Evolutionary conservation across 2,329 filamentous ascomycete species (phyloP).

Genomic region (Fusarium devonianum): DNA sequence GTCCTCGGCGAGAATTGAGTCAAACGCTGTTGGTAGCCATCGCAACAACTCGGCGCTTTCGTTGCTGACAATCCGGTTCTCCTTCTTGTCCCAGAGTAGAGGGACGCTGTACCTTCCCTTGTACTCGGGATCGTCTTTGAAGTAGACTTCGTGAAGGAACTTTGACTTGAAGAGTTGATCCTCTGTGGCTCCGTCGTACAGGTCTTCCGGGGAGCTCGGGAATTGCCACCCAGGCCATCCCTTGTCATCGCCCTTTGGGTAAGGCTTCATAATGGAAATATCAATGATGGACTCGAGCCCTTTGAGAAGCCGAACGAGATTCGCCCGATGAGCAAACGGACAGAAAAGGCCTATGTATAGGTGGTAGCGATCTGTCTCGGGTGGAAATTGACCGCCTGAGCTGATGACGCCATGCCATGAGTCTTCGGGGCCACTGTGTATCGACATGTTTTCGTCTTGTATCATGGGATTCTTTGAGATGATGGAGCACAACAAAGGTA

Average conservation of each 20-base stretch:
- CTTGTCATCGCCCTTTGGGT: slow-evolving; percentile 69
- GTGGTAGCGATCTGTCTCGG: slow-evolving; percentile 66
- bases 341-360: slow-evolving; percentile 68
- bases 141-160: slow-evolving; percentile 75
- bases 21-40: slow-evolving; percentile 81
- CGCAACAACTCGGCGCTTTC: slow-evolving; percentile 84
- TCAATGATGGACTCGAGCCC: slow-evolving; percentile 74
- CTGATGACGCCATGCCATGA: slow-evolving; percentile 39
- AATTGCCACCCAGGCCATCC: slow-evolving; percentile 72
- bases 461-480: neutral
- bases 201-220: slow-evolving; percentile 54
- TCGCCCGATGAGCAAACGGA: slow-evolving; percentile 73
- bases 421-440: slow-evolving; percentile 33
- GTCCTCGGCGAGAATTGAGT: slow-evolving; percentile 58
- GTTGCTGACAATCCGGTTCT: slow-evolving; percentile 77
- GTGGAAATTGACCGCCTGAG: slow-evolving; percentile 54
- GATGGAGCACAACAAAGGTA: neutral
- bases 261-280: slow-evolving; percentile 68
- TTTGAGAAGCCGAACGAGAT: slow-evolving; percentile 76
- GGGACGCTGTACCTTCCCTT: slow-evolving; percentile 76
- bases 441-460: slow-evolving; percentile 9
- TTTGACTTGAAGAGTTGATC: slow-evolving; percentile 71
- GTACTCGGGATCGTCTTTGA: slow-evolving; percentile 71
- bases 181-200: slow-evolving; percentile 66
- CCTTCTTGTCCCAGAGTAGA: slow-evolving; percentile 72